phyloP scores from a whole-genome alignment of 2,329 filamentous ascomycete species.

The Zopfia rhizophila region DNA sequence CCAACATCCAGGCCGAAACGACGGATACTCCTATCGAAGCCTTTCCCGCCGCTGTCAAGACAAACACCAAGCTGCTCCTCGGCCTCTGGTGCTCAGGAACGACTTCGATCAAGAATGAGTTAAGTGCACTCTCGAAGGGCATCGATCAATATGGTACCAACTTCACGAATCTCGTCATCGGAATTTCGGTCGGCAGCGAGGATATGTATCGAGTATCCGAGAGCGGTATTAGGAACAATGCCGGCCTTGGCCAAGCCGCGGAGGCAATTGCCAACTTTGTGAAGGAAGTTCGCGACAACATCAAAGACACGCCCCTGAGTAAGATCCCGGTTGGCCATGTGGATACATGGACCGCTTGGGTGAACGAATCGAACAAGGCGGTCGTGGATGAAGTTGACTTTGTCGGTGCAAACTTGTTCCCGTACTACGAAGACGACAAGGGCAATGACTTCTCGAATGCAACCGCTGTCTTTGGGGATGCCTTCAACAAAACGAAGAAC shows the following conservation, averaged over 20 bases:
- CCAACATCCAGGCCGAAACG: constrained; percentile 75
- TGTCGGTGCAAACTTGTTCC: constrained; percentile 49
- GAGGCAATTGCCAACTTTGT: constrained; percentile 70
- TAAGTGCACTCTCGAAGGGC: constrained; percentile 43
- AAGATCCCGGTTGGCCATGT: constrained; percentile 58
- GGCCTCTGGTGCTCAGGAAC: constrained; percentile 65
- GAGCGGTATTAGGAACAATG: constrained; percentile 70
- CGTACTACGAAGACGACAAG: constrained; percentile 49
- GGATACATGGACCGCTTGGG: constrained; percentile 50
- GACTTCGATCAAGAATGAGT: constrained; percentile 45
- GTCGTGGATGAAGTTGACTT: constrained; percentile 51
- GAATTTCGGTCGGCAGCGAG: constrained; percentile 51
- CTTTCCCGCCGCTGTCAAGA: constrained; percentile 47
- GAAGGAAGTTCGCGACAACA: constrained; percentile 53
- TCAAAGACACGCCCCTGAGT: constrained; percentile 70
- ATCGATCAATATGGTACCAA: constrained; percentile 51
- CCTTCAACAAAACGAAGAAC: constrained; percentile 39
- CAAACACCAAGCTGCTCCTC: constrained; percentile 49
- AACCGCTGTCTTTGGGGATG: constrained; percentile 52
- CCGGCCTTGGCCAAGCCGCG: constrained; percentile 71
- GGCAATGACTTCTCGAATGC: constrained; percentile 49
- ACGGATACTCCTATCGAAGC: constrained; percentile 69
- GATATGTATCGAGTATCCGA: constrained; percentile 76
- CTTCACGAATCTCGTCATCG: constrained; percentile 61
- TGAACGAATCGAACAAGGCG: constrained; percentile 46